Conservation (phyloP, 2,329 filamentous ascomycete species). For the Camptophora hylomeconis region DNA sequence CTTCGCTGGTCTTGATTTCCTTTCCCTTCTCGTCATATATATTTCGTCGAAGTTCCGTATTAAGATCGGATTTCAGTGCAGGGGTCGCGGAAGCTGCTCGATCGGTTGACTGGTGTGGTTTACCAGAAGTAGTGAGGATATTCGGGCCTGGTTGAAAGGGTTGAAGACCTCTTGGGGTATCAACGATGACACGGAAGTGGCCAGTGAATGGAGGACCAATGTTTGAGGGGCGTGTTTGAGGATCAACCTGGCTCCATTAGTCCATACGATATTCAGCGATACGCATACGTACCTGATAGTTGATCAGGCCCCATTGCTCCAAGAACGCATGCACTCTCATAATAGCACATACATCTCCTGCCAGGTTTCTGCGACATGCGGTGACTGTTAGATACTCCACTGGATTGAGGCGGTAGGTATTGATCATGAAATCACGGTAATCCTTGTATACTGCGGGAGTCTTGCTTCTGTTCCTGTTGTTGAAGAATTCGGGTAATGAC, state of each 20-base stretch:
- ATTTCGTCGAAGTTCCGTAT: conserved; percentile 85
- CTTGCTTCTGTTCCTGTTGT: conserved; percentile 94
- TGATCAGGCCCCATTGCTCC: conserved; percentile 97
- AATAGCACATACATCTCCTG: conserved; percentile 95
- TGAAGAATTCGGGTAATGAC: conserved; percentile 95
- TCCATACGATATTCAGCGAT: conserved; percentile 8
- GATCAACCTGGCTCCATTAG: conserved; percentile 60
- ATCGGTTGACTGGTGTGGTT: conserved; percentile 56
- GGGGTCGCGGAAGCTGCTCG: conserved; percentile 51
- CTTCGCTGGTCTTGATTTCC: conserved; percentile 54
- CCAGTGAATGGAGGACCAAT: conserved; percentile 95
- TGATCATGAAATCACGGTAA: conserved; percentile 99
- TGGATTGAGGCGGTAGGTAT: conserved; percentile 93
- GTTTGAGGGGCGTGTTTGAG: conserved; percentile 85
- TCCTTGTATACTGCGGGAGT: conserved; percentile 96
- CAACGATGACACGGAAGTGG: conserved; percentile 90
- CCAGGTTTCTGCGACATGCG: conserved; percentile 84
- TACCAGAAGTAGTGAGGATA: conserved; percentile 49
- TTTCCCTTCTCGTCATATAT: conserved; percentile 90
- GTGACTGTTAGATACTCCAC: conserved; percentile 95
- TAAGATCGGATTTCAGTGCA: conserved; percentile 64
- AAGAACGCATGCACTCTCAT: conserved; percentile 98
- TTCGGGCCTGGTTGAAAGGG: conserved; percentile 86
- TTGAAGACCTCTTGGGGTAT: conserved; percentile 87
- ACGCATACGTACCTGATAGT: conserved; percentile 68